phyloP scores from a whole-genome alignment of 129 eudicot species.

The Lactuca sativa region DNA sequence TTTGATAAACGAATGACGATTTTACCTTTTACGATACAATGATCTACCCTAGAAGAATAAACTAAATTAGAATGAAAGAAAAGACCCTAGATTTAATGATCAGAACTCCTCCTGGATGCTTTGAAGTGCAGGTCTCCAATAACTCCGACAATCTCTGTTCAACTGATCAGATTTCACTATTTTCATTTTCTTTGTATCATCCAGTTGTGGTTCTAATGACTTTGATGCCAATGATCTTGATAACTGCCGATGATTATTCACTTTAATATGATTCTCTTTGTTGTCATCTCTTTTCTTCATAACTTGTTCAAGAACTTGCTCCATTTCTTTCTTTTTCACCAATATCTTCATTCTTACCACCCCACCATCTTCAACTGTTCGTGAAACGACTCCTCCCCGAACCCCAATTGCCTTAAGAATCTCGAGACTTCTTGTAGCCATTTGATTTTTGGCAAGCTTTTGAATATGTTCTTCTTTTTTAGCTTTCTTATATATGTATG shows the following conservation, averaged over 20 bases:
- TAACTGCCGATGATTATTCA: conserved; percentile 1
- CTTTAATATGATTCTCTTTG: conserved; percentile 16
- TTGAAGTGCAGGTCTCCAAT: conserved; percentile 34
- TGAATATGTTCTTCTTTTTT: not conserved
- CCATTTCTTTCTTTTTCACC: conserved; percentile 29
- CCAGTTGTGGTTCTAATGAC: conserved; percentile 13
- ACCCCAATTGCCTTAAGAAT: conserved; percentile 25
- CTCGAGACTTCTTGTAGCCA: conserved; percentile 26
- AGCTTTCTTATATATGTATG: not conserved
- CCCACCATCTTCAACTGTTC: conserved; percentile 28
- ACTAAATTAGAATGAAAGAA: too few species aligned
- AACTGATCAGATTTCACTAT: not conserved
- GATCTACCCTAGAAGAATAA: not conserved
- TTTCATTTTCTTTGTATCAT: conserved; percentile 3
- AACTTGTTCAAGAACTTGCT: conserved; percentile 30
- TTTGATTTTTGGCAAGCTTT: conserved; percentile 7
- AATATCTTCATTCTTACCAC: conserved; percentile 35
- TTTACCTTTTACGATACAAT: not conserved
- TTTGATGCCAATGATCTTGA: conserved; percentile 30
- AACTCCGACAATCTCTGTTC: conserved; percentile 16
- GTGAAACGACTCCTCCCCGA: conserved; percentile 35
- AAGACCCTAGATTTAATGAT: not conserved
- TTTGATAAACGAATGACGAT: too few species aligned
- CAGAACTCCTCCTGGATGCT: conserved; percentile 34
- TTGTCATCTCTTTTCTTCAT: not conserved